Evolutionary conservation across 257 asterid species (phyloP).

Genomic region (Datura wrightii): DNA sequence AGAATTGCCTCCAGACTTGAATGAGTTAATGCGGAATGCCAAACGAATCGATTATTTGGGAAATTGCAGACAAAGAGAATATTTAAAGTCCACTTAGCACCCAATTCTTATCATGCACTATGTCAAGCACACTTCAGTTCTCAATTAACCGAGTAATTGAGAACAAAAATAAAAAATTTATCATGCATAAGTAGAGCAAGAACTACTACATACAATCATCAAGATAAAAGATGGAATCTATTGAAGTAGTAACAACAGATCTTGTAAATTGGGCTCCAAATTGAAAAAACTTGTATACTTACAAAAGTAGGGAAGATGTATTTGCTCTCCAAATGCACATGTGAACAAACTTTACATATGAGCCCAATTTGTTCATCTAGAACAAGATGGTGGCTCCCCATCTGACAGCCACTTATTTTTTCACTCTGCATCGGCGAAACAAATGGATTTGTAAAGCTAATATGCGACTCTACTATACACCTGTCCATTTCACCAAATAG

Average conservation of each 20-base stretch:
- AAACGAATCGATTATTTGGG: too few species aligned
- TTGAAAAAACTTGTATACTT: conserved; percentile 36
- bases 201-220: too few species aligned
- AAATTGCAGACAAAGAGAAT: too few species aligned
- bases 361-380: conserved; percentile 72
- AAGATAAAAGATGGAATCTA: too few species aligned
- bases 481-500: conserved; percentile 56
- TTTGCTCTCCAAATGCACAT: conserved; percentile 54
- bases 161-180: too few species aligned
- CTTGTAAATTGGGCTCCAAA: neutral
- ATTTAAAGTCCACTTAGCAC: too few species aligned
- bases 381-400: conserved; percentile 53
- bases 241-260: neutral
- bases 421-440: neutral
- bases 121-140: too few species aligned
- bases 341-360: conserved; percentile 53
- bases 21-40: too few species aligned
- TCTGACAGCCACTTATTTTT: conserved; percentile 37
- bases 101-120: too few species aligned
- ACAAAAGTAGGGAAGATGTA: conserved; percentile 68
- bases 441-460: conserved; percentile 33
- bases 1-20: too few species aligned
- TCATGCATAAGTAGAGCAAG: neutral
- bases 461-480: conserved; percentile 42
- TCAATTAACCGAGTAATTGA: too few species aligned